Conservation (phyloP, 495 filamentous ascomycete species). For the Penicillium daleae region DNA sequence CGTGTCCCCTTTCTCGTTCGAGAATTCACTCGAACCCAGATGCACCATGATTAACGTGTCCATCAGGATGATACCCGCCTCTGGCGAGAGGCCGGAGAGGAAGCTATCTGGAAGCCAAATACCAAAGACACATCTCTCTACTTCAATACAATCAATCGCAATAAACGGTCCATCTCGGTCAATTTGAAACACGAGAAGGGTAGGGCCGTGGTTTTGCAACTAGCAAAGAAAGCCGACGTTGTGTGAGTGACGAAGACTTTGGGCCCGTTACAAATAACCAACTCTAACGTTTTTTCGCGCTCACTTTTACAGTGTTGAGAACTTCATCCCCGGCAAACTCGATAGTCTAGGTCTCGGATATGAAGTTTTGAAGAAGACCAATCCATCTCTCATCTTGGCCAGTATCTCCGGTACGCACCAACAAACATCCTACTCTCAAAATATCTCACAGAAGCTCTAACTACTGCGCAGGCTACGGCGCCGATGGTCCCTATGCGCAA, state of each 20-base stretch:
- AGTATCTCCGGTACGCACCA: conserved; percentile 30
- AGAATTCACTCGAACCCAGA: not conserved
- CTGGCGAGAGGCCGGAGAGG: not conserved
- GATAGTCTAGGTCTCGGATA: conserved; percentile 82
- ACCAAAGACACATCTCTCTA: not conserved
- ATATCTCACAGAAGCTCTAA: not conserved
- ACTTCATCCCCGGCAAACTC: conserved; percentile 82
- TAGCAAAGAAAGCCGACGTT: conserved; percentile 76
- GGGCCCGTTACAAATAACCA: not conserved
- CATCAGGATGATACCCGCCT: not conserved
- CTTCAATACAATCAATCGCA: not conserved
- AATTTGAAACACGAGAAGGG: not conserved
- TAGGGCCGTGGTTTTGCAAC: conserved; percentile 59
- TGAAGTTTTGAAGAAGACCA: conserved; percentile 65
- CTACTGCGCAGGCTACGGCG: conserved; percentile 63
- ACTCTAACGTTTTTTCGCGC: not conserved
- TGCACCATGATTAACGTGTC: not conserved
- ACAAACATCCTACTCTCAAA: no score
- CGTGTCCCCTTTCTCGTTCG: not conserved
- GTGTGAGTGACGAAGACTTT: conserved; percentile 38
- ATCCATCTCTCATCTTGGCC: conserved; percentile 55
- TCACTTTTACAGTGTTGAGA: conserved; percentile 68
- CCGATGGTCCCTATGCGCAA: conserved; percentile 78
- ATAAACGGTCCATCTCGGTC: not conserved
- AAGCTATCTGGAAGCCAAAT: not conserved